phyloP scores from a whole-genome alignment of 2,329 filamentous ascomycete genomes.

The Emergomyces pasteurianus region DNA sequence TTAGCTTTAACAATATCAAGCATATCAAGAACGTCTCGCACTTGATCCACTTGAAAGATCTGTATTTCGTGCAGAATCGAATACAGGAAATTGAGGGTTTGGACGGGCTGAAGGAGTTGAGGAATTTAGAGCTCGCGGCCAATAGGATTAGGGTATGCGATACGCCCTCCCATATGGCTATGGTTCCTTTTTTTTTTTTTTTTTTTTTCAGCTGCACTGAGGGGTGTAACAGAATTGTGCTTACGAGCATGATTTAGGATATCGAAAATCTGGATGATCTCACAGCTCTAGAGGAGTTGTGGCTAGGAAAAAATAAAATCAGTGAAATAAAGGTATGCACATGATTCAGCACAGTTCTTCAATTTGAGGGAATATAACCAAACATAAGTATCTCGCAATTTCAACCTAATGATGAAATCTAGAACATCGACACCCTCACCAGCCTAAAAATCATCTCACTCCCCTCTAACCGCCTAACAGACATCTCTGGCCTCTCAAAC shows the following conservation, averaged over 20 bases:
- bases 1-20: conserved; percentile 99
- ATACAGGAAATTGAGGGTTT: conserved; percentile 79
- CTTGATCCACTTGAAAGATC: conserved; percentile 62
- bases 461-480: conserved; percentile 83
- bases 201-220: not conserved
- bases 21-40: conserved; percentile 85
- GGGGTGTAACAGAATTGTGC: not conserved
- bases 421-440: conserved; percentile 58
- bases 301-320: conserved; percentile 96
- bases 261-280: conserved; percentile 75
- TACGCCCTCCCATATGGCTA: not conserved
- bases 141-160: conserved; percentile 62
- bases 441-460: conserved; percentile 84
- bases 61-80: conserved; percentile 93
- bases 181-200: not conserved
- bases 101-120: conserved; percentile 59
- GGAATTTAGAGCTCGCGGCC: conserved; percentile 79
- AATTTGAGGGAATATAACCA: not conserved
- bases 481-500: conserved; percentile 61
- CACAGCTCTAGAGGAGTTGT: conserved; percentile 70
- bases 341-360: not conserved
- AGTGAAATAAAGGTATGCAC: conserved; percentile 55
- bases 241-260: conserved; percentile 35
- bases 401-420: conserved; percentile 3
- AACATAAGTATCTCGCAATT: not conserved